phyloP scores from a whole-genome alignment of 495 filamentous ascomycete species.

The Lasiosphaeria ovina region DNA sequence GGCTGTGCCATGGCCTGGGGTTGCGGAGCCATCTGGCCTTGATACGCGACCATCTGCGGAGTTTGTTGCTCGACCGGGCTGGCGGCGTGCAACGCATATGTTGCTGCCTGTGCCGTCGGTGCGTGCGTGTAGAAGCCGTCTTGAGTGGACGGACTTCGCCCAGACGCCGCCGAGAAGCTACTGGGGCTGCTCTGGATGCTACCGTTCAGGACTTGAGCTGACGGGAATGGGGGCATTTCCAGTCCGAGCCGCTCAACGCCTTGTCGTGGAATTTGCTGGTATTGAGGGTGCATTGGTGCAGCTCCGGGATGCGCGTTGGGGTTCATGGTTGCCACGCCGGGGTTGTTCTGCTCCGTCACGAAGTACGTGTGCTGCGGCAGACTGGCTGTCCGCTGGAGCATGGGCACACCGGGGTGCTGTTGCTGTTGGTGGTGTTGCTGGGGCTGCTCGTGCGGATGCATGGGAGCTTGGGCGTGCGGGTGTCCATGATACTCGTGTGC shows the following conservation, averaged over 20 bases:
- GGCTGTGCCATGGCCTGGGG: constrained; percentile 20
- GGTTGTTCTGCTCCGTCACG: constrained; percentile 51
- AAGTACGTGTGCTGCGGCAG: constrained; percentile 47
- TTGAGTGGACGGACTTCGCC: constrained; percentile 42
- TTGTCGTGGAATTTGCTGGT: constrained; percentile 47
- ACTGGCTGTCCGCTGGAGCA: constrained; percentile 39
- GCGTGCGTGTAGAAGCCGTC: constrained; percentile 48
- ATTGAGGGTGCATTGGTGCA: constrained; percentile 31
- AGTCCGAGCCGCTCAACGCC: constrained; percentile 39
- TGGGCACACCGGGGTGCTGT: constrained; percentile 32
- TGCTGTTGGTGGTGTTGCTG: constrained; percentile 26
- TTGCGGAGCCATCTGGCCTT: constrained; percentile 24
- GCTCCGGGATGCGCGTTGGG: constrained; percentile 35
- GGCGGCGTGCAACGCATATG: constrained; percentile 39
- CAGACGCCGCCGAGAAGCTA: constrained; percentile 47
- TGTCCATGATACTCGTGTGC: constrained; percentile 38
- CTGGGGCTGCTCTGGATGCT: constrained; percentile 50
- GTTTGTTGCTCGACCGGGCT: constrained; percentile 40
- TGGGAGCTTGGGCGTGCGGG: constrained; percentile 14
- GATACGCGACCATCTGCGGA: constrained; percentile 22
- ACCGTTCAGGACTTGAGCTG: constrained; percentile 31
- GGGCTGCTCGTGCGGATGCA: constrained; percentile 16
- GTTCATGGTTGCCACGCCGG: constrained; percentile 53
- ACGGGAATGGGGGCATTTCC: constrained; percentile 42
- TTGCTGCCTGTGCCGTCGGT: constrained; percentile 36